Conservation (phyloP, 2,329 filamentous ascomycete species). For the Huntiella omanensis region DNA sequence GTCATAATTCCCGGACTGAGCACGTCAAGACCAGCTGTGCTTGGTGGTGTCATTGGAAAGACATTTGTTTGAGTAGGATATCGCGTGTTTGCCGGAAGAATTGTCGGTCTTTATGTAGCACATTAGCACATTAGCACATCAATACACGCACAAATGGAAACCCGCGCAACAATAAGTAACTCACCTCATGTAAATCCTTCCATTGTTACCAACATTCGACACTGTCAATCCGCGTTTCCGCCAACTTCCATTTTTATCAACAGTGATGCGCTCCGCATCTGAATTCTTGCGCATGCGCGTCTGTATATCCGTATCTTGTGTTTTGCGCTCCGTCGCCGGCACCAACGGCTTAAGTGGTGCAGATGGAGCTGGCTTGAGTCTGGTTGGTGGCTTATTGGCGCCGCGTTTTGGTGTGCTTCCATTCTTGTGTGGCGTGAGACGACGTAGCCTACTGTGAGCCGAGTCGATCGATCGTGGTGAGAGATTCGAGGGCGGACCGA, state of each 20-base stretch:
- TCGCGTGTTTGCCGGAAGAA: slow-evolving; percentile 41
- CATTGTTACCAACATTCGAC: slow-evolving; percentile 66
- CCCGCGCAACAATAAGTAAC: slow-evolving; percentile 13
- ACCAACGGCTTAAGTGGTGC: slow-evolving; percentile 11
- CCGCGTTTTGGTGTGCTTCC: not conserved
- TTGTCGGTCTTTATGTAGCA: slow-evolving; percentile 29
- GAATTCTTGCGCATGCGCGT: slow-evolving; percentile 29
- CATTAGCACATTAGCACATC: not conserved
- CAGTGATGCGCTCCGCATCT: slow-evolving; percentile 34
- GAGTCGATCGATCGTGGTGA: slow-evolving; percentile 8
- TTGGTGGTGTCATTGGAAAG: slow-evolving; percentile 41
- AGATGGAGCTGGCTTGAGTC: slow-evolving; percentile 10
- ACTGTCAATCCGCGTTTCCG: slow-evolving; percentile 48
- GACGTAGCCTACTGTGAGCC: slow-evolving; percentile 7
- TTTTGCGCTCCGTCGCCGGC: slow-evolving; percentile 21
- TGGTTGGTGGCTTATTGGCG: slow-evolving; percentile 2
- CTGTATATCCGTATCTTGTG: slow-evolving; percentile 21
- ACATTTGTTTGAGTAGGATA: slow-evolving; percentile 41
- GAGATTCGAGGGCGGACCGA: slow-evolving; percentile 1
- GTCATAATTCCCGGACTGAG: slow-evolving; percentile 16
- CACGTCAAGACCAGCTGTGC: slow-evolving; percentile 35
- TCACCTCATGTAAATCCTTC: slow-evolving; percentile 65
- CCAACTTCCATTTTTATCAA: slow-evolving; percentile 37
- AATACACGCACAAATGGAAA: not conserved
- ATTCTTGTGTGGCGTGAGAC: slow-evolving; percentile 3